phyloP scores from a whole-genome alignment of 768 basidiomycete genomes.

The Pleurotus tuoliensis region DNA sequence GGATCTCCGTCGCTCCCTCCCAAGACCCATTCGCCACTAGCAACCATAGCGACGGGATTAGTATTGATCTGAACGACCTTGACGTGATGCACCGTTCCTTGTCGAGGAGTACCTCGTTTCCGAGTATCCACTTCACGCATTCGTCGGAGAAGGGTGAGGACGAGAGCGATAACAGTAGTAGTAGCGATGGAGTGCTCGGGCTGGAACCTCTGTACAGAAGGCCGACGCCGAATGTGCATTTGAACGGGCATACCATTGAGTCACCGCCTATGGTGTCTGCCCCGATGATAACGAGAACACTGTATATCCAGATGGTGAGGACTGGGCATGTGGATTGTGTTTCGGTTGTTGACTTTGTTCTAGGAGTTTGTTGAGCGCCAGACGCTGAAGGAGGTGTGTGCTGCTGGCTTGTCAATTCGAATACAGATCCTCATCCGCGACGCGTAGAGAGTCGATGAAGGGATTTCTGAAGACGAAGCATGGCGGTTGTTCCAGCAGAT shows the following conservation, averaged over 20 bases:
- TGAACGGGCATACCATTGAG: constrained; percentile 5
- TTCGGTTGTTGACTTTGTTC: constrained; percentile 7
- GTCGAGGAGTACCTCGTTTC: constrained; percentile 57
- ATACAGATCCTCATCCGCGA: too few species aligned
- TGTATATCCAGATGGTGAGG: constrained; percentile 93
- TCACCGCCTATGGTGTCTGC: constrained; percentile 13
- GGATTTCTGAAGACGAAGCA: constrained; percentile 77
- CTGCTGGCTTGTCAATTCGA: neutral
- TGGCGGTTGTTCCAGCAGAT: constrained; percentile 92
- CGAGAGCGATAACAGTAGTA: constrained; percentile 28
- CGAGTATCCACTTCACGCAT: constrained; percentile 77
- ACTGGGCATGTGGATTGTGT: neutral
- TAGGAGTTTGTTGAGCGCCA: constrained; percentile 91
- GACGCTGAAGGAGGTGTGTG: constrained; percentile 75
- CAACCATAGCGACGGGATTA: constrained; percentile 51
- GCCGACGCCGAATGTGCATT: constrained; percentile 9
- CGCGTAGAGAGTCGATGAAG: constrained; percentile 69
- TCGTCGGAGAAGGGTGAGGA: constrained; percentile 27
- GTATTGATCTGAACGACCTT: constrained; percentile 58
- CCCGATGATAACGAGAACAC: constrained; percentile 45
- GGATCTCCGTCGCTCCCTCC: constrained; percentile 53
- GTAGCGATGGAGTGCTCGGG: constrained; percentile 37
- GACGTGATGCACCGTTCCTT: constrained; percentile 40
- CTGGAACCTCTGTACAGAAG: constrained; percentile 26
- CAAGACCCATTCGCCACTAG: constrained; percentile 21